phyloP scores from a whole-genome alignment of 2,329 filamentous ascomycete species.

The Neopestalotiopsis sp. region DNA sequence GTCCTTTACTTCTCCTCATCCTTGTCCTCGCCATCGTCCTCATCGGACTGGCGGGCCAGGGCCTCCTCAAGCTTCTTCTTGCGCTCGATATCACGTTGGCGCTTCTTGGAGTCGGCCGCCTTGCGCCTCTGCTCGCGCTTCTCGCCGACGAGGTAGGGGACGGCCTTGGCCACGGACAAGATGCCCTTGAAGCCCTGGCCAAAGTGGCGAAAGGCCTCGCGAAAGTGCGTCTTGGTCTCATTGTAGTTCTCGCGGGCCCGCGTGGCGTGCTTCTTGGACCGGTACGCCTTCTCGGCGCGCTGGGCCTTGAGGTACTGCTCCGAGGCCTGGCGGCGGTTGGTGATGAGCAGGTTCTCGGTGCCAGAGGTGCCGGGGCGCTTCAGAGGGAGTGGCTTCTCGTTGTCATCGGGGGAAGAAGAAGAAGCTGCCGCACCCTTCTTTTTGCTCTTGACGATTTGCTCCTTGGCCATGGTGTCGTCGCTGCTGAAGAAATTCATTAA shows the following conservation, averaged over 20 bases:
- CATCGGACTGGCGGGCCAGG: conserved; percentile 22
- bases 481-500: conserved; percentile 23
- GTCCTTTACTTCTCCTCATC: background rate
- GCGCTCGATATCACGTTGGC: conserved; percentile 38
- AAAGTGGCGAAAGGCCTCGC: conserved; percentile 43
- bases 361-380: conserved; percentile 47
- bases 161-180: conserved; percentile 37
- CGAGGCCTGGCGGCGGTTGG: conserved; percentile 43
- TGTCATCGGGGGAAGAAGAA: background rate
- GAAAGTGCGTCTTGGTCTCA: conserved; percentile 46
- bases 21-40: background rate
- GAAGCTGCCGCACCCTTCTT: conserved; percentile 23
- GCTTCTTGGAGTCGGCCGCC: conserved; percentile 37
- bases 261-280: conserved; percentile 45
- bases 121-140: conserved; percentile 39
- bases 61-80: conserved; percentile 42
- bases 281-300: conserved; percentile 47
- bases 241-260: conserved; percentile 43
- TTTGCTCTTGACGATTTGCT: conserved; percentile 14
- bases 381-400: conserved; percentile 20
- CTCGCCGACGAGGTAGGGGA: conserved; percentile 44
- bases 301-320: conserved; percentile 44
- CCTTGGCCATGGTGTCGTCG: conserved; percentile 16
- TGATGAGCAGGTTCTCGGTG: conserved; percentile 48
- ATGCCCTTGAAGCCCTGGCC: conserved; percentile 37